Evolutionary conservation across 495 filamentous ascomycete genomes (phyloP).

Genomic region (Clavariopsis aquatica): DNA sequence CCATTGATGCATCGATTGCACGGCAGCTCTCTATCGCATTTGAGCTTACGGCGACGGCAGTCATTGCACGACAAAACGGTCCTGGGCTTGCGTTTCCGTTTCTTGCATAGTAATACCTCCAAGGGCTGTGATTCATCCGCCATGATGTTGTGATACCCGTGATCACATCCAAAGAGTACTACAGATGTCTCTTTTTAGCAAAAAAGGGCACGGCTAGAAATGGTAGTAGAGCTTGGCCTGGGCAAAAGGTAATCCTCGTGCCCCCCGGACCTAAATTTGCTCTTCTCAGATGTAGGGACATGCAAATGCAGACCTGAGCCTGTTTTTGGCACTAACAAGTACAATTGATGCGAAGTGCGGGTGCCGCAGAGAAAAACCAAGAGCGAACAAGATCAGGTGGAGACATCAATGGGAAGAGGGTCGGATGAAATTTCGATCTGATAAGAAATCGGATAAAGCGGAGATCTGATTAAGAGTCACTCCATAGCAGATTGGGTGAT

Average conservation of each 20-base stretch:
- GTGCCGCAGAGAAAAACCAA: not conserved
- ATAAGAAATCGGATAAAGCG: not conserved
- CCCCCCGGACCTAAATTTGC: too few relatives aligned
- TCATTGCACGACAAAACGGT: slow-evolving; percentile 24
- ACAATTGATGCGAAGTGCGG: not conserved
- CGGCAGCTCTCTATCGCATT: slow-evolving; percentile 29
- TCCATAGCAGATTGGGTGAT: not conserved
- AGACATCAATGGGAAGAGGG: not conserved
- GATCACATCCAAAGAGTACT: too few relatives aligned
- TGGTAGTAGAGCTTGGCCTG: too few relatives aligned
- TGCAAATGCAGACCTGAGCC: too few relatives aligned
- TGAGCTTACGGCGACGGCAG: slow-evolving; percentile 29
- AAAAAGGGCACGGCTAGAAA: too few relatives aligned
- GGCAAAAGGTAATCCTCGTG: too few relatives aligned
- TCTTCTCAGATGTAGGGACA: too few relatives aligned
- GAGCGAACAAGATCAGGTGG: not conserved
- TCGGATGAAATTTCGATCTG: not conserved
- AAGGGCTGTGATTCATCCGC: not conserved
- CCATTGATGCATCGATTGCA: slow-evolving; percentile 30
- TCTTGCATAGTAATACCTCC: not conserved
- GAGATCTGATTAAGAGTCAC: not conserved
- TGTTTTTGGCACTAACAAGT: too few relatives aligned
- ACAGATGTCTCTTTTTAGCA: too few relatives aligned
- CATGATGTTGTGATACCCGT: not conserved
- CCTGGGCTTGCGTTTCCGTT: slow-evolving; percentile 27